Evolutionary conservation across 2,329 filamentous ascomycete genomes (phyloP), one percentile per base, ranked within the genome.

Genomic region (Botrytis cinerea): DNA sequence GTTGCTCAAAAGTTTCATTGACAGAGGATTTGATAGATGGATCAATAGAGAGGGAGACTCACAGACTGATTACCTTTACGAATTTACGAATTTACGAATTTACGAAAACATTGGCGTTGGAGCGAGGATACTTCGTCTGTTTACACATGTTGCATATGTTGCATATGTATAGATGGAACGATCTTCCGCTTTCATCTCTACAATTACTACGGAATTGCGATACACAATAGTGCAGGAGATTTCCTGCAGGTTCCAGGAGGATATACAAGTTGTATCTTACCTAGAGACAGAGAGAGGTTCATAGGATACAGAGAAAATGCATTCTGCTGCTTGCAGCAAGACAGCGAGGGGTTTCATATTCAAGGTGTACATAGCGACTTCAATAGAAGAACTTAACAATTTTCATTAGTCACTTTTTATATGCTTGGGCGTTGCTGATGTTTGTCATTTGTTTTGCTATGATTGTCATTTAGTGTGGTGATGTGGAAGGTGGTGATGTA

Each of bases 351-450:
- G 18, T 2, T 62, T 62, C 38, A 46, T n/a, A 38, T 46, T 45
- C 32, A 28, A 46, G 9, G 60, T 60, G 68, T 70, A 43, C 54
- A 61, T 70, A 70, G n/a, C n/a, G 28, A 18, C n/a, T 54, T 16
- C 14, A n/a, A 54, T 18, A 54, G 43, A 62, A 46, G 10, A 70
- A 35, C 35, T 10, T 12, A 70, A 35, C 16, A 20, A 9, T 22
- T 43, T 35, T 32, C 18, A 43, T n/a, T 32, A 25, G 8, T 22
- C 4, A 54, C 5, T 54, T 54, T 28, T 2, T 18, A 2, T 28
- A 18, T 54, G 51, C n/a, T 54, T 14, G 14, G 16, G 14, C 18
- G n/a, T 28, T 18, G n/a, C 51, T 70, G 9, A 38, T 60, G 35
- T 38, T 60, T 14, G 43, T 5, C 20, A 59, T 46, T 7, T 46